Conservation (phyloP, 352 stramenopile species). For the Globisporangium canariense region DNA sequence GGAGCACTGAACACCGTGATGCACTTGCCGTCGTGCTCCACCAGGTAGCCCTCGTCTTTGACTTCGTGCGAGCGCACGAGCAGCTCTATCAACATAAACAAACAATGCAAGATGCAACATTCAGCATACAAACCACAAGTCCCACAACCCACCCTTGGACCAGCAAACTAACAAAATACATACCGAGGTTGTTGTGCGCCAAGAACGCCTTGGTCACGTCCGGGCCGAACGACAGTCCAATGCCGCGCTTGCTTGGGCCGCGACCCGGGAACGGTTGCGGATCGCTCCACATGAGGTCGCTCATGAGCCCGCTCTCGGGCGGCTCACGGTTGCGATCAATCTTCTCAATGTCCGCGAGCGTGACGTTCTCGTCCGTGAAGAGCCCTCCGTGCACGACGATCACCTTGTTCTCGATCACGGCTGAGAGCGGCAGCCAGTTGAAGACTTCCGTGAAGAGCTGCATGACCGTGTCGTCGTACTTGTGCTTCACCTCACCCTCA, state of each 20-base stretch:
- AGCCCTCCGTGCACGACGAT: conserved; percentile 98
- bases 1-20: conserved; percentile 99
- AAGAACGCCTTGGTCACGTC: conserved; percentile 98
- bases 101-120: conserved; percentile 7
- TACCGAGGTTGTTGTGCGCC: conserved; percentile 93
- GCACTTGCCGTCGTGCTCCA: conserved; percentile 98
- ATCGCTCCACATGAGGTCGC: conserved; percentile 94
- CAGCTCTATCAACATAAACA: conserved; percentile 60
- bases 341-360: conserved; percentile 92
- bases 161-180: conserved; percentile 4
- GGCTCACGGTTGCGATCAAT: conserved; percentile 95
- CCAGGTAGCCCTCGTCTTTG: conserved; percentile 98
- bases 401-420: conserved; percentile 93
- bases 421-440: conserved; percentile 93
- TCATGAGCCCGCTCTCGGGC: conserved; percentile 91
- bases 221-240: conserved; percentile 97
- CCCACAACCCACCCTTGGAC: conserved; percentile 3
- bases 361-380: conserved; percentile 93
- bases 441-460: conserved; percentile 99
- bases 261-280: conserved; percentile 96
- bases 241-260: conserved; percentile 94
- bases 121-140: not conserved
- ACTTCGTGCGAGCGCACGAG: conserved; percentile 99
- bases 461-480: conserved; percentile 99
- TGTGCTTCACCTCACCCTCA: conserved; percentile 98